These are phyloP conservation scores for Pulveroboletus sp. DNA, from an alignment of 768 basidiomycete genomes.

Conservation along the genomic window DNA sequence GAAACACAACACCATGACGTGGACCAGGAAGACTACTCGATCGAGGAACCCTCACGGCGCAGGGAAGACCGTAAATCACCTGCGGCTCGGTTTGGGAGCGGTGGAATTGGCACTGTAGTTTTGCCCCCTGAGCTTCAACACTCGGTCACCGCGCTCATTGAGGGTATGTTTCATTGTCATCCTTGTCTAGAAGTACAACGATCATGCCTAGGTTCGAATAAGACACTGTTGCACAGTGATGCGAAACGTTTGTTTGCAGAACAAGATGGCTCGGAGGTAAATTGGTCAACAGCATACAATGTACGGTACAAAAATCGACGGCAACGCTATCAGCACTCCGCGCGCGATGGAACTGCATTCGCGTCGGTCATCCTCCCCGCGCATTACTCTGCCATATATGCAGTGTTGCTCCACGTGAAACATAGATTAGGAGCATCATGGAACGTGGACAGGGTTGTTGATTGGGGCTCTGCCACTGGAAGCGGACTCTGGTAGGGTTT, in stretches of 20 bases:
- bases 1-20: slow-evolving; percentile 30
- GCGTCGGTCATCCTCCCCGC: slow-evolving; percentile 81
- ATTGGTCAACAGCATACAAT: slow-evolving; percentile 56
- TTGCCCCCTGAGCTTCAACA: slow-evolving; percentile 68
- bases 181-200: slow-evolving; percentile 5
- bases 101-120: slow-evolving; percentile 63
- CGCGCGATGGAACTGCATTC: slow-evolving; percentile 79
- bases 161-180: slow-evolving; percentile 39
- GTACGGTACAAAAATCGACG: slow-evolving; percentile 54
- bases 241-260: slow-evolving; percentile 65
- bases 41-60: slow-evolving; percentile 22
- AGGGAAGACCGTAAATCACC: slow-evolving; percentile 61
- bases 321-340: slow-evolving; percentile 54
- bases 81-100: slow-evolving; percentile 76
- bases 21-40: slow-evolving; percentile 29
- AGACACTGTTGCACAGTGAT: slow-evolving; percentile 59
- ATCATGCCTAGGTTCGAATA: slow-evolving; percentile 51
- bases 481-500: slow-evolving; percentile 72
- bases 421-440: slow-evolving; percentile 60
- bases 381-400: slow-evolving; percentile 74
- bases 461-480: slow-evolving; percentile 83
- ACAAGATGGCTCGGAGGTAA: slow-evolving; percentile 25
- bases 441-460: slow-evolving; percentile 58
- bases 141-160: slow-evolving; percentile 62
- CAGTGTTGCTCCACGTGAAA: slow-evolving; percentile 68